These are phyloP conservation scores for Butyriboletus appendiculatus DNA, from an alignment of 1,284 basidiomycete species.

Conservation along the genomic window DNA sequence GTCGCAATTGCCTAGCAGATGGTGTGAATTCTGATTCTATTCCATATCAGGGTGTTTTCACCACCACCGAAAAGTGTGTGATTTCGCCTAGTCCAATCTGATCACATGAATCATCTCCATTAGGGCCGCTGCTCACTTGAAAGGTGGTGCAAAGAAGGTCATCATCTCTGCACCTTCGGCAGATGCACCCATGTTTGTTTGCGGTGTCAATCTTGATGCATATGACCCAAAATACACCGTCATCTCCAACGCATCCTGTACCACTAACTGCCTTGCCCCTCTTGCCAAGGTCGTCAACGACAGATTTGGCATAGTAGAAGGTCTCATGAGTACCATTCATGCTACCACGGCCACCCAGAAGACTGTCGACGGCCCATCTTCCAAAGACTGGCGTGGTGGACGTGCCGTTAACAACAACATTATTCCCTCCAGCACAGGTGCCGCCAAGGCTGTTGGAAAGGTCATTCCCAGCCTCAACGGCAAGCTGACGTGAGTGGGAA, in stretches of 20 bases:
- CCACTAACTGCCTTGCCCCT: slow-evolving; percentile 99
- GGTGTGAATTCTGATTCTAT: slow-evolving; percentile 14
- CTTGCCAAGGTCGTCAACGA: slow-evolving; percentile 99
- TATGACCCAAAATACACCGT: slow-evolving; percentile 94
- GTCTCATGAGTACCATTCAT: slow-evolving; percentile 99
- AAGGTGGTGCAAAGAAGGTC: slow-evolving; percentile 99
- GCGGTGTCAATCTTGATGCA: slow-evolving; percentile 94
- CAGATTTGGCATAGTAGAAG: slow-evolving; percentile 94
- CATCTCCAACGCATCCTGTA: slow-evolving; percentile 99
- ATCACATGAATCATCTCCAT: background rate
- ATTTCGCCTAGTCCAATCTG: slow-evolving; percentile 1
- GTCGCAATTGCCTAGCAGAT: background rate
- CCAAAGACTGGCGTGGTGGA: slow-evolving; percentile 97
- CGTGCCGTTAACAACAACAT: slow-evolving; percentile 98
- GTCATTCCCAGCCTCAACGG: slow-evolving; percentile 97
- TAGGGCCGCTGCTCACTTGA: slow-evolving; percentile 92
- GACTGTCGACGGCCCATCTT: slow-evolving; percentile 96
- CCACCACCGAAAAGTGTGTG: slow-evolving; percentile 80
- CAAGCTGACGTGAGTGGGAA: slow-evolving; percentile 67
- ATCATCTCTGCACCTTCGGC: slow-evolving; percentile 99
- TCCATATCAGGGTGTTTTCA: slow-evolving; percentile 87
- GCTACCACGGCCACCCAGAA: slow-evolving; percentile 98
- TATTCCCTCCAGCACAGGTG: slow-evolving; percentile 99
- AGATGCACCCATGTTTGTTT: slow-evolving; percentile 97
- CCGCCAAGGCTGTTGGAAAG: slow-evolving; percentile 99